Conservation (phyloP, 2,329 filamentous ascomycete species). For the Aspergillus caelatus region DNA sequence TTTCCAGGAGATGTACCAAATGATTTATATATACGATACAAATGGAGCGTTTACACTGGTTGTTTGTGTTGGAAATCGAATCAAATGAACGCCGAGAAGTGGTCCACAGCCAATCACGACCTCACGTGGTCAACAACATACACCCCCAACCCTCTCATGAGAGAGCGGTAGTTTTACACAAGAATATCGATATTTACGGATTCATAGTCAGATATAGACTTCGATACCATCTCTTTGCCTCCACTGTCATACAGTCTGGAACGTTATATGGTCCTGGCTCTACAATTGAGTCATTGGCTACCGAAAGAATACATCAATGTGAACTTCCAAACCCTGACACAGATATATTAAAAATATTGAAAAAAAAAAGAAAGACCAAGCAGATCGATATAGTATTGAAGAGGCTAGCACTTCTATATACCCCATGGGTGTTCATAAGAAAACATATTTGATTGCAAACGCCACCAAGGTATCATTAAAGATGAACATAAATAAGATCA, state of each 20-base stretch:
- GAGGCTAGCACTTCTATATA: background rate
- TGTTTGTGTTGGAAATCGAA: slow-evolving; percentile 1
- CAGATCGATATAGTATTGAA: background rate
- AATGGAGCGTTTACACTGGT: background rate
- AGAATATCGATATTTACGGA: background rate
- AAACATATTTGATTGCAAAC: slow-evolving; percentile 12
- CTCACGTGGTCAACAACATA: slow-evolving; percentile 18
- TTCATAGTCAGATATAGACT: background rate
- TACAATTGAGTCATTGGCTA: background rate
- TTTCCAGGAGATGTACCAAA: background rate
- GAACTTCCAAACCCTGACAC: background rate
- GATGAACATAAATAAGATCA: slow-evolving; percentile 16
- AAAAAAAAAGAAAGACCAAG: background rate
- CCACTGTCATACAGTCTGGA: background rate
- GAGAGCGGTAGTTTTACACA: background rate
- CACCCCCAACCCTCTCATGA: background rate
- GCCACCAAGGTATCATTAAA: slow-evolving; percentile 25
- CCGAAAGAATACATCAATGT: background rate
- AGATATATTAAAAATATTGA: background rate
- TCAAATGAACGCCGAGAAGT: background rate
- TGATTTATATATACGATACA: background rate
- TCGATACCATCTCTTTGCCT: background rate
- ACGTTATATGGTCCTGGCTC: background rate
- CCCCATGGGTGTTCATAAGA: background rate
- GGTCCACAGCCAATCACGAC: slow-evolving; percentile 17